phyloP scores from a whole-genome alignment of 2,329 filamentous ascomycete species.

The Akanthomyces lecanii region DNA sequence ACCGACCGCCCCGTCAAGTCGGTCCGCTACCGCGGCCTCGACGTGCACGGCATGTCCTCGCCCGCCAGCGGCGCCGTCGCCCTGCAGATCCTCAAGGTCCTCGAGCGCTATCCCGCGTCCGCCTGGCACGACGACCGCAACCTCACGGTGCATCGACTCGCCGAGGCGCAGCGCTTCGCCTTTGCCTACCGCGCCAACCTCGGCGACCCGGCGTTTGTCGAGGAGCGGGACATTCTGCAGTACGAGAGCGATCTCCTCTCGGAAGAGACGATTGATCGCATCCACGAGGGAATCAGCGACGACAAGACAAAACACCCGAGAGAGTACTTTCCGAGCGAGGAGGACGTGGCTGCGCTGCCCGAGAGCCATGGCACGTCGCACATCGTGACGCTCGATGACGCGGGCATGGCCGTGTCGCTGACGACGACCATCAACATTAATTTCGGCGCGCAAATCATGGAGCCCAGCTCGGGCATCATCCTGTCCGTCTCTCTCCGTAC shows the following conservation, averaged over 20 bases:
- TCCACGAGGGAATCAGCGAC: constrained; percentile 67
- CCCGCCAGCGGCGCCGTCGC: constrained; percentile 76
- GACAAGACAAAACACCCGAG: constrained; percentile 64
- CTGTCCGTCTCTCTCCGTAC: constrained; percentile 42
- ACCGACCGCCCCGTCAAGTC: constrained; percentile 59
- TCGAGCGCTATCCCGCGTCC: constrained; percentile 67
- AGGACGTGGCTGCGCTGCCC: constrained; percentile 55
- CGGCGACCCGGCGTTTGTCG: constrained; percentile 75
- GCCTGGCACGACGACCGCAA: constrained; percentile 49
- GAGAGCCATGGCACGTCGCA: constrained; percentile 73
- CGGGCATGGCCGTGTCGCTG: constrained; percentile 71
- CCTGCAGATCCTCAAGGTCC: constrained; percentile 72
- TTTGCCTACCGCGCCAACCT: constrained; percentile 76
- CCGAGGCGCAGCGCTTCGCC: constrained; percentile 85
- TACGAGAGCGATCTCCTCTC: constrained; percentile 68
- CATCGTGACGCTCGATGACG: constrained; percentile 64
- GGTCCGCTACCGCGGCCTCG: constrained; percentile 65
- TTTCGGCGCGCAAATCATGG: constrained; percentile 75
- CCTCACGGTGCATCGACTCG: constrained; percentile 73
- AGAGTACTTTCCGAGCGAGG: constrained; percentile 61
- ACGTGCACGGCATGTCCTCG: constrained; percentile 64
- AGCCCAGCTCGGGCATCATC: constrained; percentile 78
- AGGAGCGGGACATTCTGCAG: constrained; percentile 46
- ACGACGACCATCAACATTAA: constrained; percentile 87
- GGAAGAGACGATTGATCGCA: constrained; percentile 51